Conservation (phyloP, 495 filamentous ascomycete species). For the Trypethelium eluteriae region DNA sequence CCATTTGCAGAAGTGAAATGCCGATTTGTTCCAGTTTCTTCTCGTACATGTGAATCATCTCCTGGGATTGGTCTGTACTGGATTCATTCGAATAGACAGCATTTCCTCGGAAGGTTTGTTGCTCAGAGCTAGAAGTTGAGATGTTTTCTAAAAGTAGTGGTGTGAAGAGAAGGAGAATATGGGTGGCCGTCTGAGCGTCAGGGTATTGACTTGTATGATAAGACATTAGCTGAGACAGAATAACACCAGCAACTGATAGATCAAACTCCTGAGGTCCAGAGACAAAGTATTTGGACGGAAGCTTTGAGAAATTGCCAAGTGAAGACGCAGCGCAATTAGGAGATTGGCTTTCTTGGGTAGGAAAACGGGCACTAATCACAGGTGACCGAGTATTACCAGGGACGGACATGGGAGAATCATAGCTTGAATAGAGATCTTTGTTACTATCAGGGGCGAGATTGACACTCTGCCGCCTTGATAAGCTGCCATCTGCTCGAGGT, state of each 20-base stretch:
- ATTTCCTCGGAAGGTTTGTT: background rate
- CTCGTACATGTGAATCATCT: conserved; percentile 17
- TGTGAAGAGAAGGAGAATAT: conserved; percentile 29
- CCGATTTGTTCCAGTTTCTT: conserved; percentile 24
- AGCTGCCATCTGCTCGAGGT: background rate
- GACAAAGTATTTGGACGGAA: background rate
- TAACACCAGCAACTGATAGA: conserved; percentile 7
- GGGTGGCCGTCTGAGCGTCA: conserved; percentile 33
- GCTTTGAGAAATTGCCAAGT: background rate
- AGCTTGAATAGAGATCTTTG: background rate
- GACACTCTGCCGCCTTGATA: background rate
- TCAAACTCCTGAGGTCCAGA: background rate
- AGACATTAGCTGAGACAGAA: conserved; percentile 29
- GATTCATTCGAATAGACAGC: background rate
- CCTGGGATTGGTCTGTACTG: background rate
- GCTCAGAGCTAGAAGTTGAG: conserved; percentile 14
- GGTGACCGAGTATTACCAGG: background rate
- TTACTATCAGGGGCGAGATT: background rate
- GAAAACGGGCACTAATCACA: background rate
- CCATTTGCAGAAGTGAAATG: conserved; percentile 31
- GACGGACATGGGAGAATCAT: background rate
- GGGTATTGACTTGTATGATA: conserved; percentile 25
- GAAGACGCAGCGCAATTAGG: background rate
- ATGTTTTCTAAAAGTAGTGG: conserved; percentile 31
- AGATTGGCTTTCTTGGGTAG: background rate